Percentiles rank a stretch among this genome's conserved stretches.
These are phyloP conservation scores for Fusarium clavum DNA, from an alignment of 2,329 filamentous ascomycete species.

Conservation along the genomic window DNA sequence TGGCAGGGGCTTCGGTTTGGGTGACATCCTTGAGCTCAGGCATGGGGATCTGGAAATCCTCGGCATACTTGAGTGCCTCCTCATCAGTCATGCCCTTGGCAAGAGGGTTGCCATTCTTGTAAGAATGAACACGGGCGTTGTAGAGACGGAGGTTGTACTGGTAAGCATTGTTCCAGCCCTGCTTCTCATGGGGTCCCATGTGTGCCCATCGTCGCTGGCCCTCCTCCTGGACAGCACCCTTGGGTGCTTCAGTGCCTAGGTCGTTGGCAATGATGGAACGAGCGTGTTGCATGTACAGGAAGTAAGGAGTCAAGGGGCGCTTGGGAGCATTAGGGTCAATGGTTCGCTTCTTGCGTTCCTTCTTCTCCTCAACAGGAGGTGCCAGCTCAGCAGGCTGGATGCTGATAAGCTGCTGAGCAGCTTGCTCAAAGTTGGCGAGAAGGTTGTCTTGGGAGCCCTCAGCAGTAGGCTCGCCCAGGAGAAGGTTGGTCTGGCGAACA, in stretches of 20 bases:
- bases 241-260: conserved; percentile 78
- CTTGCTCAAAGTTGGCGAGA: conserved; percentile 66
- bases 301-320: conserved; percentile 92
- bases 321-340: conserved; percentile 95
- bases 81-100: conserved; percentile 72
- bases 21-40: conserved; percentile 61
- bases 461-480: conserved; percentile 73
- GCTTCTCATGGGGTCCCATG: conserved; percentile 80
- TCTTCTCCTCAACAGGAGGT: conserved; percentile 74
- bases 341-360: conserved; percentile 88
- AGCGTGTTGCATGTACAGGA: conserved; percentile 91
- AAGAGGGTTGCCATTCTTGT: conserved; percentile 68
- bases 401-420: conserved; percentile 58
- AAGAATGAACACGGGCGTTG: conserved; percentile 73
- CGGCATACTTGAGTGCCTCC: conserved; percentile 70
- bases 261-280: conserved; percentile 85
- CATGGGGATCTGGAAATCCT: conserved; percentile 66
- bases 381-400: conserved; percentile 54
- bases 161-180: conserved; percentile 74
- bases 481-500: conserved; percentile 86
- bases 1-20: conserved; percentile 47
- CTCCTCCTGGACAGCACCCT: conserved; percentile 88
- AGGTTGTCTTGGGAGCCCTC: conserved; percentile 59
- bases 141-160: conserved; percentile 75
- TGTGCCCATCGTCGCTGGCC: conserved; percentile 86